These are phyloP conservation scores for Collariella sp. DNA, from an alignment of 495 filamentous ascomycete species.

Conservation along the genomic window DNA sequence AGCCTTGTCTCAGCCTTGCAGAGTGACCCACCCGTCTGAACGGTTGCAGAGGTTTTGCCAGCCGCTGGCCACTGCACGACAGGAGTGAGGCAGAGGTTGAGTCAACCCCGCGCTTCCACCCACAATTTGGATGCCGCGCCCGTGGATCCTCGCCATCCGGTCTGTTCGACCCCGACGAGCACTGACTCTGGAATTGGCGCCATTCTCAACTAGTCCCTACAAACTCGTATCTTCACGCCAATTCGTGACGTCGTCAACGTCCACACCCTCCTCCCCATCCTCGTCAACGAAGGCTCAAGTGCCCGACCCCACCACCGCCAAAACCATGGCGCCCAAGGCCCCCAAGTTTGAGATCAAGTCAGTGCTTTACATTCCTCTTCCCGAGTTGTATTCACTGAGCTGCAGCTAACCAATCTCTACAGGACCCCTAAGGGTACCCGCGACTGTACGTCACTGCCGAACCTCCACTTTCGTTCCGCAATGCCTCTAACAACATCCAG, in stretches of 20 bases:
- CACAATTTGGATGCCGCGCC: conserved; percentile 20
- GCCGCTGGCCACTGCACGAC: conserved; percentile 1
- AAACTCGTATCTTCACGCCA: not conserved
- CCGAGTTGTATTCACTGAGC: not conserved
- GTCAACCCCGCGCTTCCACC: conserved; percentile 22
- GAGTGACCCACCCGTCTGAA: conserved; percentile 4
- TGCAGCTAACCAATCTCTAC: conserved; percentile 3
- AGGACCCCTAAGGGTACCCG: conserved; percentile 40
- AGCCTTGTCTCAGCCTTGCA: conserved; percentile 15
- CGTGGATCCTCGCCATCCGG: conserved; percentile 23
- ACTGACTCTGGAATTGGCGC: conserved; percentile 1
- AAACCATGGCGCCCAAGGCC: conserved; percentile 32
- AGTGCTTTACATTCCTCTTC: not conserved
- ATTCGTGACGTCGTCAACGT: not conserved
- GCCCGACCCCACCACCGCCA: conserved; percentile 4
- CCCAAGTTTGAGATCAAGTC: conserved; percentile 42
- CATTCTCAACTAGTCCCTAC: not conserved
- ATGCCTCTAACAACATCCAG: conserved; percentile 24
- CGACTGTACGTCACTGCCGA: conserved; percentile 30
- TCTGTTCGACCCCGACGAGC: conserved; percentile 21
- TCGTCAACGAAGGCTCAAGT: conserved; percentile 1
- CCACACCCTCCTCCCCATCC: not conserved
- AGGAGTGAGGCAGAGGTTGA: conserved; percentile 18
- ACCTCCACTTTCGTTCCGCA: not conserved
- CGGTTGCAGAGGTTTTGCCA: conserved; percentile 18